Evolutionary conservation across 805 yeast genomes (phyloP).

Genomic region (Kodamaea hsintzibuensis): DNA sequence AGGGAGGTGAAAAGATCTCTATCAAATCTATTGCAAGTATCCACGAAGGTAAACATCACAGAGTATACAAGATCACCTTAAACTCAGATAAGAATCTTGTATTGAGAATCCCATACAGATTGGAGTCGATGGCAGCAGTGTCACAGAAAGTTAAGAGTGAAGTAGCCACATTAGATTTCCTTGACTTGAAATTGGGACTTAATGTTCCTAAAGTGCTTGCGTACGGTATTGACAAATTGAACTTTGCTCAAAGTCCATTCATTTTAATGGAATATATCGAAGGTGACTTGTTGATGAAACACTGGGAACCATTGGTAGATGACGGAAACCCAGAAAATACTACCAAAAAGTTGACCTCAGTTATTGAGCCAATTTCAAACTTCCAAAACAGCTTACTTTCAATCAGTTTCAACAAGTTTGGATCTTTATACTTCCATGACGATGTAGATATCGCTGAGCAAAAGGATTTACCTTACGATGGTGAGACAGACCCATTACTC

Average conservation of each 20-base stretch:
- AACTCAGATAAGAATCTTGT: slow-evolving; percentile 62
- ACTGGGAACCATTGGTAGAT: slow-evolving; percentile 81
- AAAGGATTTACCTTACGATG: slow-evolving; percentile 52
- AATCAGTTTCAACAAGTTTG: slow-evolving; percentile 67
- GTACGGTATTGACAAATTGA: slow-evolving; percentile 61
- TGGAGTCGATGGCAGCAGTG: slow-evolving; percentile 65
- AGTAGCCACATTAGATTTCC: slow-evolving; percentile 91
- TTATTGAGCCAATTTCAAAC: slow-evolving; percentile 72
- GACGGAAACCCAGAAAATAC: slow-evolving; percentile 48
- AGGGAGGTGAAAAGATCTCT: slow-evolving; percentile 39
- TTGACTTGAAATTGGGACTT: slow-evolving; percentile 59
- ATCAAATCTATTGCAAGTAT: slow-evolving; percentile 77
- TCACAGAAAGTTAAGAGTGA: slow-evolving; percentile 77
- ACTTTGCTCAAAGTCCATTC: slow-evolving; percentile 71
- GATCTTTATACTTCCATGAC: slow-evolving; percentile 77
- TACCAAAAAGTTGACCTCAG: slow-evolving; percentile 53
- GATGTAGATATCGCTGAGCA: slow-evolving; percentile 57
- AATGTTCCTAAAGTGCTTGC: slow-evolving; percentile 74
- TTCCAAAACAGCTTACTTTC: slow-evolving; percentile 57
- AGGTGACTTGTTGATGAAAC: slow-evolving; percentile 82
- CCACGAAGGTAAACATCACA: slow-evolving; percentile 93
- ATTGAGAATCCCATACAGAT: slow-evolving; percentile 82
- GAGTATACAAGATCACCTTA: slow-evolving; percentile 74
- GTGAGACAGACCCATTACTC: slow-evolving; percentile 56
- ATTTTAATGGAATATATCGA: slow-evolving; percentile 76